Evolutionary conservation across 2,329 filamentous ascomycete genomes (phyloP).

Genomic region (Dactylellina drechsleri): DNA sequence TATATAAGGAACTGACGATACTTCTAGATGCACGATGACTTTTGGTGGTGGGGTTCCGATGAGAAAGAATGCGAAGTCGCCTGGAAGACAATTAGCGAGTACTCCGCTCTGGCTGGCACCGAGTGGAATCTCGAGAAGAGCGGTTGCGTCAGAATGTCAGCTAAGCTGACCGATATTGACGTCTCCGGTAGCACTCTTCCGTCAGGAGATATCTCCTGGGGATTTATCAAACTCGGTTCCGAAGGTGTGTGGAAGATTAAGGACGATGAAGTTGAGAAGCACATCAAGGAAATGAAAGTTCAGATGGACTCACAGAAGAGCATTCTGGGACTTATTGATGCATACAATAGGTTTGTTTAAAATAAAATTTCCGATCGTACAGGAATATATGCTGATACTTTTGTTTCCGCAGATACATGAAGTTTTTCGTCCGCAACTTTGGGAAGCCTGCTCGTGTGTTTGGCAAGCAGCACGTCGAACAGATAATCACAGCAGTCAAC

Average conservation of each 20-base stretch:
- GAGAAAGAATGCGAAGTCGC: constrained; percentile 67
- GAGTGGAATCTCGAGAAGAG: constrained; percentile 71
- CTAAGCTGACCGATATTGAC: background rate
- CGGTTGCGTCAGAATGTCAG: constrained; percentile 61
- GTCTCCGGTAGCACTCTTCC: constrained; percentile 62
- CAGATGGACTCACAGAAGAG: constrained; percentile 69
- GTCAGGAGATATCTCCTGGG: constrained; percentile 69
- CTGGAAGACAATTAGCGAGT: constrained; percentile 70
- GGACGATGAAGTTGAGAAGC: constrained; percentile 68
- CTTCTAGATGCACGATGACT: constrained; percentile 68
- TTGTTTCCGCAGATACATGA: constrained; percentile 54
- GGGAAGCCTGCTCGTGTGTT: constrained; percentile 67
- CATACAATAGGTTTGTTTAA: constrained; percentile 66
- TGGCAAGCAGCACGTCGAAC: constrained; percentile 68
- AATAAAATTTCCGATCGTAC: constrained; percentile 65
- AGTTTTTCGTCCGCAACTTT: constrained; percentile 71
- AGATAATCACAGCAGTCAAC: constrained; percentile 66
- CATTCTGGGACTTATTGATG: constrained; percentile 70
- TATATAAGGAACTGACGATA: constrained; percentile 65
- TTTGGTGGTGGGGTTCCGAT: constrained; percentile 73
- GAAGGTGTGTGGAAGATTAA: constrained; percentile 70
- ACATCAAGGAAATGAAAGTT: constrained; percentile 69
- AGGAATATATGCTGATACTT: constrained; percentile 67
- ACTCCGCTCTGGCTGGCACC: constrained; percentile 68
- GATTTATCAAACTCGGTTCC: constrained; percentile 69